A percentile compares a stretch with the other conserved stretches of the same genome.
These are phyloP conservation scores for Ophiostoma fasciatum DNA, from an alignment of 2,329 filamentous ascomycete species.

Conservation along the genomic window DNA sequence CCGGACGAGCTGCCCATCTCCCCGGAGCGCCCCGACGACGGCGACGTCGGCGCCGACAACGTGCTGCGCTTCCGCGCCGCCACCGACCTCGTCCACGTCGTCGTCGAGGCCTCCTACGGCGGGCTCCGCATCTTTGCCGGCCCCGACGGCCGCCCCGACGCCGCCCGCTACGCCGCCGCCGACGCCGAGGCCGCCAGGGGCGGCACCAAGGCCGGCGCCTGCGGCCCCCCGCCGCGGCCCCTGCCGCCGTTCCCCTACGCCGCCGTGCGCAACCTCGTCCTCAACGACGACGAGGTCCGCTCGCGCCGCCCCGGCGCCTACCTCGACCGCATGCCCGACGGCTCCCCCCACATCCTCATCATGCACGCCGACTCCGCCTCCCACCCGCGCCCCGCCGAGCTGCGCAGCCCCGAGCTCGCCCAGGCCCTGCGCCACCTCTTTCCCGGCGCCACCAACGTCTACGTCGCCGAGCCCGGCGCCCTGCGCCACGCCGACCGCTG, in stretches of 20 bases:
- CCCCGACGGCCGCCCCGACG: too few relatives aligned
- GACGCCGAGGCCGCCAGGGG: not conserved
- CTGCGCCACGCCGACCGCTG: conserved; percentile 3
- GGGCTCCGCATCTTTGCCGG: too few relatives aligned
- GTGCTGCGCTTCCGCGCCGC: conserved; percentile 8
- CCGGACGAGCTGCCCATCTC: conserved; percentile 10
- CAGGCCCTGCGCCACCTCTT: conserved; percentile 2
- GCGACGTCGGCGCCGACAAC: not conserved
- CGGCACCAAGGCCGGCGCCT: not conserved
- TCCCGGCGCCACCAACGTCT: conserved; percentile 6
- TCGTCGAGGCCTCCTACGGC: too few relatives aligned
- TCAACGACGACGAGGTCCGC: conserved; percentile 2
- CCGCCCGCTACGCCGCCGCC: not conserved
- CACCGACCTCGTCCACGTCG: conserved; percentile 9
- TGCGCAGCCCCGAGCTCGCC: not conserved
- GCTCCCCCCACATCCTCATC: not conserved
- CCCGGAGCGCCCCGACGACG: too few relatives aligned
- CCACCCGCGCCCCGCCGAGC: conserved; percentile 2
- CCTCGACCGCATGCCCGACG: not conserved
- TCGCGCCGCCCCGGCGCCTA: conserved; percentile 4
- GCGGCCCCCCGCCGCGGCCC: too few relatives aligned
- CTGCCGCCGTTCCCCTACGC: not conserved
- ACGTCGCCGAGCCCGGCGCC: conserved; percentile 7
- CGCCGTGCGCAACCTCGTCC: conserved; percentile 4
- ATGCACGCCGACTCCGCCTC: not conserved